A percentile compares a stretch with the other conserved stretches of the same genome.
Conservation (phyloP, 805 yeast genomes). For the Hanseniaspora mollemarum region DNA sequence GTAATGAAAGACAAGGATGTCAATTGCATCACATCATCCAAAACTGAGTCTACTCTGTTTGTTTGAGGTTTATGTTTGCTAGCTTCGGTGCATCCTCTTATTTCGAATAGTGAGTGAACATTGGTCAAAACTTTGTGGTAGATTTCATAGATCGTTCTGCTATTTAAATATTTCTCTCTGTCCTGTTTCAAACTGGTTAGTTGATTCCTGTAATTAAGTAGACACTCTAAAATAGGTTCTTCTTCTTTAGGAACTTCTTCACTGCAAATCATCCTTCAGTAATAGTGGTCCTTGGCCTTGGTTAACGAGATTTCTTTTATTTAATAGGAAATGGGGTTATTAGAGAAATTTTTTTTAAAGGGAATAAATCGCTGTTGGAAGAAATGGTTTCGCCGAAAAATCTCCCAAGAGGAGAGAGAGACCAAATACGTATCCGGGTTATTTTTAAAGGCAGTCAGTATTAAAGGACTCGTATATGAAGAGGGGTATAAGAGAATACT, state of each 20-base stretch:
- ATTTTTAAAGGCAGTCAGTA: too few species aligned
- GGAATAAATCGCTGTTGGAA: neutral
- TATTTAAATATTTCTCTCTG: conserved; percentile 51
- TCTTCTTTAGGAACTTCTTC: conserved; percentile 32
- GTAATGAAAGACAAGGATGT: conserved; percentile 79
- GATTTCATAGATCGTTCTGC: conserved; percentile 51
- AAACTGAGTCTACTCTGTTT: conserved; percentile 53
- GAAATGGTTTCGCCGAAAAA: neutral
- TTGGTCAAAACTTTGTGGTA: conserved; percentile 48
- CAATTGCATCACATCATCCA: conserved; percentile 84
- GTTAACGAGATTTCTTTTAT: too few species aligned
- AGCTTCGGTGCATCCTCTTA: conserved; percentile 35
- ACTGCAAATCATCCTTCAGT: conserved; percentile 15
- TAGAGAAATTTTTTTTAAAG: neutral
- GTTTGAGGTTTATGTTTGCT: conserved; percentile 25
- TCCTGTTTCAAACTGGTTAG: conserved; percentile 48
- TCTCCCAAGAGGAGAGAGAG: neutral
- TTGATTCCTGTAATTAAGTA: conserved; percentile 35
- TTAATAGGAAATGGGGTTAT: too few species aligned
- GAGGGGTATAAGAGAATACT: neutral
- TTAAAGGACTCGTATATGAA: too few species aligned
- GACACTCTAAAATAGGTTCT: conserved; percentile 31
- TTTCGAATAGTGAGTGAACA: conserved; percentile 42
- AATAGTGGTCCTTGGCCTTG: too few species aligned
- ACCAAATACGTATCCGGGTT: neutral